Evolutionary conservation across 176 grass and related monocot genomes (phyloP).

Genomic region (Eragrostis curvula): DNA sequence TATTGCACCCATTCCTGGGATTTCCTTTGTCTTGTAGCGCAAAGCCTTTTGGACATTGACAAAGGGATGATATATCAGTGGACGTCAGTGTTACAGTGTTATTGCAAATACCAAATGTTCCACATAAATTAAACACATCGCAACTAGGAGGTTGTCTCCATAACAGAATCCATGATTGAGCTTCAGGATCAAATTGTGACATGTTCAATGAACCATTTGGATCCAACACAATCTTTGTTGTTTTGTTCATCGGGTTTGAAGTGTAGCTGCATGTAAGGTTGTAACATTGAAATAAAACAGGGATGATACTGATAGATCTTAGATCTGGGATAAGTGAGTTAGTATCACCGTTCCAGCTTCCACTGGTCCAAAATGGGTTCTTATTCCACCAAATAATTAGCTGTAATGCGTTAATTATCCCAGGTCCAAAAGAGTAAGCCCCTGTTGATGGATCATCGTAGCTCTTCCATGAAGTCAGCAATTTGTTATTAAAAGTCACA

Average conservation of each 20-base stretch:
- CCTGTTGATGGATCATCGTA: slow-evolving; percentile 43
- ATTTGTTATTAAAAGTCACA: background rate
- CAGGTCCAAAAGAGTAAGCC: slow-evolving; percentile 43
- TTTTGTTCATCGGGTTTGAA: background rate
- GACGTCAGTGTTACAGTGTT: background rate
- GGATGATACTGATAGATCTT: background rate
- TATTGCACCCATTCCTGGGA: slow-evolving; percentile 22
- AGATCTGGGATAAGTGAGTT: slow-evolving; percentile 28
- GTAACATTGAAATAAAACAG: slow-evolving; percentile 23
- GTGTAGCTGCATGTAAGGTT: slow-evolving; percentile 45
- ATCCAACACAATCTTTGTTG: slow-evolving; percentile 40
- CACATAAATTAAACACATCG: slow-evolving; percentile 48
- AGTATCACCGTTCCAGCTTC: background rate
- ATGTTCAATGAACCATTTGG: slow-evolving; percentile 34
- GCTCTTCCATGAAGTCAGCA: slow-evolving; percentile 55
- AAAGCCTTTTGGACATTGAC: slow-evolving; percentile 46
- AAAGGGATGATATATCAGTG: background rate
- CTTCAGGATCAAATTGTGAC: background rate
- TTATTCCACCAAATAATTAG: slow-evolving; percentile 31
- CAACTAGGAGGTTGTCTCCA: slow-evolving; percentile 27
- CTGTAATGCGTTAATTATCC: background rate
- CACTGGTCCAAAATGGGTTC: background rate
- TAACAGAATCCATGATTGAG: slow-evolving; percentile 4
- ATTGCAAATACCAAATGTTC: slow-evolving; percentile 51
- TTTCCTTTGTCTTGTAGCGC: background rate